Evolutionary conservation across 495 filamentous ascomycete species (phyloP).

Genomic region (Penicillium coprophilum): DNA sequence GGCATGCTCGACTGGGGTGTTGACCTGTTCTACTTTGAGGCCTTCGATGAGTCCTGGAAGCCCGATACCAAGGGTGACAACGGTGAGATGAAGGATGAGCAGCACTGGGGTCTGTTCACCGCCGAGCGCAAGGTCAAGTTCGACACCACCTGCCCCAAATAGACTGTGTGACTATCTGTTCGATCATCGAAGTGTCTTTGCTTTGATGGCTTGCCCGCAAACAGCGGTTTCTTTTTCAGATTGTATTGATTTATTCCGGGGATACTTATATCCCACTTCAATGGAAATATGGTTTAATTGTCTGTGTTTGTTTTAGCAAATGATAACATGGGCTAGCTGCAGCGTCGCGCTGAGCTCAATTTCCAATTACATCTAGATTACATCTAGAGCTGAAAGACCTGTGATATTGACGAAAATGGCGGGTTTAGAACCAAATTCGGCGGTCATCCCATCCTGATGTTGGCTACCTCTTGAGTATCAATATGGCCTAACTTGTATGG

Average conservation of each 20-base stretch:
- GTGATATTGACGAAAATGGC: no score
- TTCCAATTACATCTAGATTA: no score
- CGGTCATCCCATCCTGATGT: no score
- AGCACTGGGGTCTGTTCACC: constrained; percentile 74
- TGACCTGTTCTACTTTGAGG: constrained; percentile 82
- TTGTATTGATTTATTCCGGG: constrained; percentile 3
- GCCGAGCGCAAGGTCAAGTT: constrained; percentile 64
- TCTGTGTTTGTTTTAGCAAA: neutral
- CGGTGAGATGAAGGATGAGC: constrained; percentile 66
- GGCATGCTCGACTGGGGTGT: constrained; percentile 69
- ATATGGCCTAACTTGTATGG: no score
- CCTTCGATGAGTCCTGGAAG: constrained; percentile 82
- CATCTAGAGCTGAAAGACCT: no score
- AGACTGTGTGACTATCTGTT: neutral
- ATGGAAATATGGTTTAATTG: constrained; percentile 11
- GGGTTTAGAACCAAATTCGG: no score
- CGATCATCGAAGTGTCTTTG: neutral
- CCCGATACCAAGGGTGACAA: constrained; percentile 66
- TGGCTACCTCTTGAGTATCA: no score
- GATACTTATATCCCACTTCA: neutral
- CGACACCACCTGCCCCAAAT: constrained; percentile 52
- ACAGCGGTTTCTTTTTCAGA: constrained; percentile 1
- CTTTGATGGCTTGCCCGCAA: neutral
- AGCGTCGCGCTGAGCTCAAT: neutral
- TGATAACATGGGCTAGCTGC: neutral